Evolutionary conservation across 208 protist genomes (phyloP).

Genomic region (Herpetomonas tarakana): DNA sequence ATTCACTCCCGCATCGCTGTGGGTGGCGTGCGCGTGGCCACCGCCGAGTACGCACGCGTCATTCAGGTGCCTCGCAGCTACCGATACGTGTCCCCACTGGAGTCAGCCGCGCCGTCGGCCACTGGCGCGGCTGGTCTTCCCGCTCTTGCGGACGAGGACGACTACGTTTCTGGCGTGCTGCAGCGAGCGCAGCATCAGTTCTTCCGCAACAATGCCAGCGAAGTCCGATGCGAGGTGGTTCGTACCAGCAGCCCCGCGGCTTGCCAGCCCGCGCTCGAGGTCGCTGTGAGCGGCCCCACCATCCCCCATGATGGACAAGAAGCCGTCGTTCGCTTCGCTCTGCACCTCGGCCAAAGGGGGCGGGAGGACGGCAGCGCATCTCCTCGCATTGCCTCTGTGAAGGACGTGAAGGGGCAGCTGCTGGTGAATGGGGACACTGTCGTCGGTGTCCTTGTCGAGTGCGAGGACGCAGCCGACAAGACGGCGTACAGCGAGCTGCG

Average conservation of each 20-base stretch:
- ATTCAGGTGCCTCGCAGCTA: background rate
- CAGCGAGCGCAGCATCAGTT: conserved; percentile 5
- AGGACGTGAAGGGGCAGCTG: conserved; percentile 18
- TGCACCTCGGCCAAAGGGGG: no score
- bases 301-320: background rate
- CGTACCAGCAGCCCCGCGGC: background rate
- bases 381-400: conserved; percentile 5
- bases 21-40: conserved; percentile 19
- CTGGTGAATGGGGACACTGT: conserved; percentile 59
- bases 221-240: conserved; percentile 5
- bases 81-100: background rate
- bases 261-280: background rate
- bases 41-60: conserved; percentile 19
- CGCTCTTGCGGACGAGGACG: no score
- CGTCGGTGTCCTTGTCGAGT: conserved; percentile 20
- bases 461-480: background rate
- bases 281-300: background rate
- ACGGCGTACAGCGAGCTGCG: conserved; percentile 23
- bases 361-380: background rate
- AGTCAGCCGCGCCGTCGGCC: background rate
- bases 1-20: conserved; percentile 28
- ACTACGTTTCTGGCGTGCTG: background rate
- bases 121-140: no score
- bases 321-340: background rate
- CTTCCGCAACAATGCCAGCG: conserved; percentile 1